These are phyloP conservation scores for Apiotrichum siamense DNA, from an alignment of 1,284 basidiomycete genomes.

Conservation along the genomic window DNA sequence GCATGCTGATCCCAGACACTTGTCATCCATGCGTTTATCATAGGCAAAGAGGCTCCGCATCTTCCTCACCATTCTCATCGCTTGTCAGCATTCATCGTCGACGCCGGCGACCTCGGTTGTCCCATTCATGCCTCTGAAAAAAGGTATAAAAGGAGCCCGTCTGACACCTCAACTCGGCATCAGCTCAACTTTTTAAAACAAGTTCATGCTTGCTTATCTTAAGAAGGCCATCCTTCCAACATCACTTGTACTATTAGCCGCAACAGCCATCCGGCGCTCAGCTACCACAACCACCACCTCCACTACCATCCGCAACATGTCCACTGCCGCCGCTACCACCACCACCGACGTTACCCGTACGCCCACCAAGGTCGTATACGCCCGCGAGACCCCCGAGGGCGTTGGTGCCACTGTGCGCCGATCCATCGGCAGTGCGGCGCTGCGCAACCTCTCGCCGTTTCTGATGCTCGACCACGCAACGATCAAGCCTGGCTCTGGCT, in stretches of 20 bases:
- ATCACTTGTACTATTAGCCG: not conserved
- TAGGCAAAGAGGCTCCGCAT: too few species aligned
- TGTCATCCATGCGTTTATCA: too few species aligned
- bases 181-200: conserved; percentile 3
- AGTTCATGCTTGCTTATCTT: not conserved
- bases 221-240: not conserved
- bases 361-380: conserved; percentile 65
- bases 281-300: conserved; percentile 1
- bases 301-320: conserved; percentile 1
- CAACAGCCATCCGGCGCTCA: not conserved
- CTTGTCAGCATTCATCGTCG: too few species aligned
- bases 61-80: too few species aligned
- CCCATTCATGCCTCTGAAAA: too few species aligned
- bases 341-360: conserved; percentile 54
- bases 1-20: too few species aligned
- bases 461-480: conserved; percentile 57
- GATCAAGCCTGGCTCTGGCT: conserved; percentile 51
- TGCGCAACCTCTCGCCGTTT: conserved; percentile 83
- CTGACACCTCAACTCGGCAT: not conserved
- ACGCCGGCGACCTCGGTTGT: too few species aligned
- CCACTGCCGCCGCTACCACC: conserved; percentile 3
- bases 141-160: conserved; percentile 9
- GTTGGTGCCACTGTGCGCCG: conserved; percentile 80
- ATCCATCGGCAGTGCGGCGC: conserved; percentile 68
- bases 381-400: conserved; percentile 81